Evolutionary conservation across 345 rosid genomes (phyloP).

Genomic region (Psidium friedrichsthalianum): DNA sequence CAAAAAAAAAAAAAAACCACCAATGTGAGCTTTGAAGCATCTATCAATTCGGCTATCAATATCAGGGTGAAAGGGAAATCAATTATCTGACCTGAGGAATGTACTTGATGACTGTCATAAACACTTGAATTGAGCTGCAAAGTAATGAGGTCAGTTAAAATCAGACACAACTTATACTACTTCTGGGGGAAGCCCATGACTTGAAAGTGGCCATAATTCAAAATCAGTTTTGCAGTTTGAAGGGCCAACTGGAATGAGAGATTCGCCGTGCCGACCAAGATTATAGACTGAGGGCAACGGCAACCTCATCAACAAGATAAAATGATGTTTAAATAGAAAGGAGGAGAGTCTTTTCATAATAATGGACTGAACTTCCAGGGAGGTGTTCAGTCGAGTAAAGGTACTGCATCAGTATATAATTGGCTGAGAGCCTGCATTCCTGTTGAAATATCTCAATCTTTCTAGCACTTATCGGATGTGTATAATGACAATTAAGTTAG

Average conservation of each 20-base stretch:
- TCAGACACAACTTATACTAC: neutral
- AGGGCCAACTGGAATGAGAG: neutral
- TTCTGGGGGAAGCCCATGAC: neutral
- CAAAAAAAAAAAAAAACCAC: neutral
- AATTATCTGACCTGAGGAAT: conserved; percentile 63
- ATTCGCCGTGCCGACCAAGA: neutral
- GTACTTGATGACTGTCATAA: conserved; percentile 75
- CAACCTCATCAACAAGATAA: neutral
- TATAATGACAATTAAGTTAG: neutral
- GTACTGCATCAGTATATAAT: neutral
- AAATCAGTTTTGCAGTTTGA: neutral
- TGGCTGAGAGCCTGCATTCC: neutral
- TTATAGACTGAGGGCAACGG: neutral
- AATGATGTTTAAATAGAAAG: neutral
- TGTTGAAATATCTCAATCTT: neutral
- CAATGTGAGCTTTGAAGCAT: neutral
- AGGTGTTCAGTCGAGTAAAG: neutral
- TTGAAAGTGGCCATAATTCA: neutral
- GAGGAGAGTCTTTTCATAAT: neutral
- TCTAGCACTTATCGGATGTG: neutral
- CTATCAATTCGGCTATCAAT: neutral
- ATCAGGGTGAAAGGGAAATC: neutral
- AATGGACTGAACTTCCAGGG: neutral
- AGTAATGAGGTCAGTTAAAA: neutral
- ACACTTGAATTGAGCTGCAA: conserved; percentile 81